Conservation (phyloP, 1,284 basidiomycete species). For the Peniophora sp. region DNA sequence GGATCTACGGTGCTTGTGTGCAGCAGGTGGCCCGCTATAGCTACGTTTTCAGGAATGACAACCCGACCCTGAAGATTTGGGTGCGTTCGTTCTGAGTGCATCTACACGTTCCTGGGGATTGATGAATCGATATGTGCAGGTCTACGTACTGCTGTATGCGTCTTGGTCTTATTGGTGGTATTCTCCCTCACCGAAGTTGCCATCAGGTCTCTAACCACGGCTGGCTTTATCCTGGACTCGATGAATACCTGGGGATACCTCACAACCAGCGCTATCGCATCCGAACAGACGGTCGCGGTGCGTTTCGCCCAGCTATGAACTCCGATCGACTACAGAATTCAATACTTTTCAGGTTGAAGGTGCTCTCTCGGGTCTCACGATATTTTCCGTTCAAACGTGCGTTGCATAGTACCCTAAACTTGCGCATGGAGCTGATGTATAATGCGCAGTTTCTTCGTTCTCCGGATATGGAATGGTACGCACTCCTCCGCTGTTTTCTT, state of each 20-base stretch:
- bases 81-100: not conserved
- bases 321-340: too few species aligned
- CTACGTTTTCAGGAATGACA: not conserved
- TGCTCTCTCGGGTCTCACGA: too few species aligned
- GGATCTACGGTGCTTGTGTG: not conserved
- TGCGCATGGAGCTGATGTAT: too few species aligned
- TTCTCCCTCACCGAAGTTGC: not conserved
- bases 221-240: not conserved
- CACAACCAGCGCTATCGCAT: not conserved
- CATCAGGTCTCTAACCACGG: not conserved
- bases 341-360: too few species aligned
- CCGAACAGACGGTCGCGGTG: too few species aligned
- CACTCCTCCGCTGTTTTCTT: too few species aligned
- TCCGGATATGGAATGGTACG: too few species aligned
- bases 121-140: not conserved
- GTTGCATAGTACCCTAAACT: too few species aligned
- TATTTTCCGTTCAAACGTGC: too few species aligned
- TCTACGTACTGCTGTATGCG: not conserved
- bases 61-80: not conserved
- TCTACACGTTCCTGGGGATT: not conserved
- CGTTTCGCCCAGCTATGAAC: too few species aligned
- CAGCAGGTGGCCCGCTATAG: not conserved
- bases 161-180: not conserved
- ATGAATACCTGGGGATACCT: not conserved
- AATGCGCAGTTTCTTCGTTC: too few species aligned